Base-by-base conservation (phyloP, 2,329 filamentous ascomycete genomes). In the Sporothrix protearum region DNA sequence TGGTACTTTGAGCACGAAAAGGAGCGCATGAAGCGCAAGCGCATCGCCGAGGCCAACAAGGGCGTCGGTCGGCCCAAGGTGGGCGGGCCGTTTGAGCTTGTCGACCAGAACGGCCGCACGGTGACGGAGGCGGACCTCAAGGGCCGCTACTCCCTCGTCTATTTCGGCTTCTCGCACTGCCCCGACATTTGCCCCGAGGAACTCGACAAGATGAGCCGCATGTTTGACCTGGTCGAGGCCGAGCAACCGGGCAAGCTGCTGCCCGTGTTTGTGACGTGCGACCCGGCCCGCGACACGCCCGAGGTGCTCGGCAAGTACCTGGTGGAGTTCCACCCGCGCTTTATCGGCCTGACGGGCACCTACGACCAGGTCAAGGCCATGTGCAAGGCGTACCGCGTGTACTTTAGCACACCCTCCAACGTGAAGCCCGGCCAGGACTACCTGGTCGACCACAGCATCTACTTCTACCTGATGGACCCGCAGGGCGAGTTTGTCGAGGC, bases 391-490 rank as follows among this genome's bases (percentile, higher is more conserved):
- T 99, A 98, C 81, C 87, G 96, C 25, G 96, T 99, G 70, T 99
- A 99, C 83, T 99, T 99, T 78, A 96, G 92, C 78, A 99, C 96
- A 64, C 96, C 96, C 45, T 85, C 88, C 76, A 87, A 94, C 74
- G 92, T 98, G 71, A 91, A 94, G 85, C 91, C 94, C 0, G 96
- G 95, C 0, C 92, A 97, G 84, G 96, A 99, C 81, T 99, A 99
- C 80, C 82, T 99, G 77, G 96, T 99, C 14, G 96, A 99, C 81
- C 96, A 99, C 83, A 97, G 94, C 81, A 99, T 99, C 76, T 99
- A 99, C 85, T 99, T 99, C 78, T 99, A 99, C 81, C 83, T 99
- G 76, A 99, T 99, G 96, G 96, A 98, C 80, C 96, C 96, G 0
- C 94, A 98, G 76, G 95, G 95, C 25, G 94, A 99, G 80, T 99